phyloP scores from a whole-genome alignment of 208 protist species.

The Acanthamoeba lenticulata region DNA sequence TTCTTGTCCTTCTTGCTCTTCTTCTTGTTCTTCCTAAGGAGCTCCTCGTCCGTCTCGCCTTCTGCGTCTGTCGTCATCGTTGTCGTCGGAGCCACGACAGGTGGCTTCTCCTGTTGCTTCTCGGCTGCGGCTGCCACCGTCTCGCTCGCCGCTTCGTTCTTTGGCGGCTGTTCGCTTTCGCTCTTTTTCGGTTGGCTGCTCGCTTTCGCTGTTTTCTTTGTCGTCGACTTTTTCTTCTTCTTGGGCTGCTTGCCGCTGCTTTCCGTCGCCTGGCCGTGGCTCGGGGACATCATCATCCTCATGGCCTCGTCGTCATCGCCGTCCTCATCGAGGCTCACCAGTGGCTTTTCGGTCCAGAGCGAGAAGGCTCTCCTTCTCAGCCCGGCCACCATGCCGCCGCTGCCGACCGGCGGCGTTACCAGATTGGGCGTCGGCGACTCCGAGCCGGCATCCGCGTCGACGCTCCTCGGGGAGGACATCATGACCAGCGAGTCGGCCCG shows the following conservation, averaged over 20 bases:
- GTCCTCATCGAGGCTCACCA: background rate
- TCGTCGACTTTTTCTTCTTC: background rate
- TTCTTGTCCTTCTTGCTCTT: background rate
- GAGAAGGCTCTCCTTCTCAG: constrained; percentile 38
- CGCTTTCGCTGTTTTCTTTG: background rate
- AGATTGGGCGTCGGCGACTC: no score
- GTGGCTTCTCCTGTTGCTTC: no score
- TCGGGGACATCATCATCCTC: no score
- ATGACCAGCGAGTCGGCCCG: background rate
- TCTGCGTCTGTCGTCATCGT: background rate
- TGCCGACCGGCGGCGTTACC: no score
- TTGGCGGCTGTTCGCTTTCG: no score
- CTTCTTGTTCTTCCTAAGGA: background rate
- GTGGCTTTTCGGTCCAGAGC: background rate
- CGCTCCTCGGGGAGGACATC: background rate
- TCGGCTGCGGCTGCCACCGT: no score
- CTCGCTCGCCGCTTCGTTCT: background rate
- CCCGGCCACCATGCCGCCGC: background rate
- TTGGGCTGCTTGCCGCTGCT: background rate
- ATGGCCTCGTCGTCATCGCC: background rate
- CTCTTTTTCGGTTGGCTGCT: background rate
- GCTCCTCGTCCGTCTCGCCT: background rate
- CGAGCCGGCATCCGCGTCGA: background rate
- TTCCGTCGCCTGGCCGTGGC: background rate
- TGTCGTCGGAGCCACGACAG: no score